These are phyloP conservation scores for Misopates orontium DNA, from an alignment of 257 asterid species.

Conservation along the genomic window DNA sequence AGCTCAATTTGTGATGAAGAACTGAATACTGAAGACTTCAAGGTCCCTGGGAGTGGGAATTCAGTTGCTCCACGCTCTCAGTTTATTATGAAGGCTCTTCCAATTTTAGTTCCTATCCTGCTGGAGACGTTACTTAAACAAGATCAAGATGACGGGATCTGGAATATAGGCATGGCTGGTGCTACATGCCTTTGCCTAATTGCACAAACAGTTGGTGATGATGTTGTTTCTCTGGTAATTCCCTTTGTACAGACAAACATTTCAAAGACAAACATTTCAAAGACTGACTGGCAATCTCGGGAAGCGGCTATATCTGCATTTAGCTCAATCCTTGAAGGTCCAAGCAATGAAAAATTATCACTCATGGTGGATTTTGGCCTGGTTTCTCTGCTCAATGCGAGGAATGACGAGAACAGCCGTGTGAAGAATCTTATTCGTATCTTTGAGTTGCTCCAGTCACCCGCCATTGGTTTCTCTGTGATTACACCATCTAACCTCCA, in stretches of 20 bases:
- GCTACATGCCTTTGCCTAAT: constrained; percentile 82
- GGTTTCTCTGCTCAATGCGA: constrained; percentile 67
- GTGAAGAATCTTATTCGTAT: constrained; percentile 92
- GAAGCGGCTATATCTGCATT: constrained; percentile 90
- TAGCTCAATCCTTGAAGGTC: constrained; percentile 93
- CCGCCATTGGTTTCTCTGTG: constrained; percentile 63
- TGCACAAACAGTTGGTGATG: constrained; percentile 81
- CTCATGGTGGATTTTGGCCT: constrained; percentile 87
- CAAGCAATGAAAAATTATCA: constrained; percentile 62
- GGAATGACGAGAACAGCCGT: constrained; percentile 67
- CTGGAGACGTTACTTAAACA: constrained; percentile 81
- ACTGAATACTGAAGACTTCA: constrained; percentile 70
- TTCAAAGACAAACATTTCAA: constrained; percentile 66
- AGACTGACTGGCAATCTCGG: constrained; percentile 76
- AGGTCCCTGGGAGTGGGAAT: constrained; percentile 54
- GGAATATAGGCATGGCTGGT: constrained; percentile 94
- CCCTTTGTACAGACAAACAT: constrained; percentile 73
- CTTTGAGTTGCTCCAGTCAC: constrained; percentile 73
- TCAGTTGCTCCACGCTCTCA: constrained; percentile 57
- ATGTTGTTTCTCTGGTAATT: constrained; percentile 69
- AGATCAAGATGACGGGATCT: constrained; percentile 80
- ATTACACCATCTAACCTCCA: constrained; percentile 66
- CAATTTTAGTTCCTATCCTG: constrained; percentile 75
- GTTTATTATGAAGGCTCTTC: constrained; percentile 74
- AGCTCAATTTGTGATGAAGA: constrained; percentile 87